A percentile compares a stretch with the other conserved stretches of the same genome.
These are phyloP conservation scores for Pichia heedii DNA, from an alignment of 805 yeast species.

Conservation along the genomic window DNA sequence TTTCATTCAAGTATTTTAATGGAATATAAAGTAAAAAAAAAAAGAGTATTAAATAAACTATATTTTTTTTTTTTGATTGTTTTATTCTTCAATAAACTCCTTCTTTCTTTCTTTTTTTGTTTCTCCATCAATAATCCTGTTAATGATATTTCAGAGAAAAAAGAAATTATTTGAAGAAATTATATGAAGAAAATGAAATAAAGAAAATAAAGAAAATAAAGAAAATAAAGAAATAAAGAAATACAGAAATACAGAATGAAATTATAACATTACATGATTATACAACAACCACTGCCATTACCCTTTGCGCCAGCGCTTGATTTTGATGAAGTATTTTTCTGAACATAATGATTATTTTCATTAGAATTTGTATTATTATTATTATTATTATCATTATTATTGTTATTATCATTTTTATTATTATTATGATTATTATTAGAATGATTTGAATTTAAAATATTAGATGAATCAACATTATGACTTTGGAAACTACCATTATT, in stretches of 20 bases:
- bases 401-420: neutral
- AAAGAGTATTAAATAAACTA: no score
- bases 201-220: neutral
- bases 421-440: neutral
- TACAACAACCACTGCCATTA: constrained; percentile 28
- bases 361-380: neutral
- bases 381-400: neutral
- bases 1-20: no score
- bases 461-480: no score
- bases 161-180: neutral
- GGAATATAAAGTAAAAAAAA: no score
- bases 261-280: constrained; percentile 19
- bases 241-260: neutral
- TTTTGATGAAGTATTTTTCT: constrained; percentile 3
- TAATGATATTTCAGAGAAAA: neutral
- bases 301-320: constrained; percentile 9
- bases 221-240: neutral
- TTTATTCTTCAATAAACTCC: neutral
- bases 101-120: no score
- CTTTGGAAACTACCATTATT: no score
- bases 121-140: neutral
- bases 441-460: no score
- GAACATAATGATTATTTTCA: neutral
- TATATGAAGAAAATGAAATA: no score
- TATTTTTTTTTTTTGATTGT: no score